phyloP scores from a whole-genome alignment of 768 basidiomycete species.

The Heimioporus sp. region DNA sequence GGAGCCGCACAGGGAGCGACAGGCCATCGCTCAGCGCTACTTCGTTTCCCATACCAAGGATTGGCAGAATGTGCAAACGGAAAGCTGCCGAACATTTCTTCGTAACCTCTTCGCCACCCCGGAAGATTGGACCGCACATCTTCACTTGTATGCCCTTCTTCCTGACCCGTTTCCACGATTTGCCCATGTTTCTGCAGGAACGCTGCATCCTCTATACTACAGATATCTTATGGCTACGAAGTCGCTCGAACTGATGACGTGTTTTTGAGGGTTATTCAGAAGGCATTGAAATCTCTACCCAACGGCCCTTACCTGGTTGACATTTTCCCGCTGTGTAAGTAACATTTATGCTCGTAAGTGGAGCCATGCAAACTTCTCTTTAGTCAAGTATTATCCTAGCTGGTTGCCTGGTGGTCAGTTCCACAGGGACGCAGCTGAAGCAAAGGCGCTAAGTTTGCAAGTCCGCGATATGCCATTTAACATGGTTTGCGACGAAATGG shows the following conservation, averaged over 20 bases:
- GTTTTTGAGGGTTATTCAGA: constrained; percentile 1
- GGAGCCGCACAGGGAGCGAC: constrained; percentile 6
- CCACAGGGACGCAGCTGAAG: constrained; percentile 2
- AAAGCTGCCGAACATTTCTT: constrained; percentile 1
- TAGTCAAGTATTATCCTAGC: constrained; percentile 10
- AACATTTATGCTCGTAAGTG: no score
- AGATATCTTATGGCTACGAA: background rate
- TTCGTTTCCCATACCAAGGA: constrained; percentile 6
- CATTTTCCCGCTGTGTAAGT: constrained; percentile 2
- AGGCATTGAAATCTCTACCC: background rate
- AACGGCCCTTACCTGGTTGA: constrained; percentile 9
- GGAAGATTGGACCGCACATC: background rate
- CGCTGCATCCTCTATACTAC: background rate
- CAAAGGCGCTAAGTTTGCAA: background rate
- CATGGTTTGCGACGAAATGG: constrained; percentile 11
- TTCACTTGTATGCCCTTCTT: background rate
- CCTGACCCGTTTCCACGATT: background rate
- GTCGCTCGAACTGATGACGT: background rate
- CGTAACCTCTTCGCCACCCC: background rate
- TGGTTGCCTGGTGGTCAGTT: constrained; percentile 11
- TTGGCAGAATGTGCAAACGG: constrained; percentile 9
- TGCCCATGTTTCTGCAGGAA: background rate
- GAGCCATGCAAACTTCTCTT: background rate
- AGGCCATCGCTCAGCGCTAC: constrained; percentile 8
- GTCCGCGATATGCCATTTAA: constrained; percentile 3